A percentile compares a stretch with the other conserved stretches of the same genome.
phyloP scores from a whole-genome alignment of 495 filamentous ascomycete genomes.

The Coniosporium apollinis region DNA sequence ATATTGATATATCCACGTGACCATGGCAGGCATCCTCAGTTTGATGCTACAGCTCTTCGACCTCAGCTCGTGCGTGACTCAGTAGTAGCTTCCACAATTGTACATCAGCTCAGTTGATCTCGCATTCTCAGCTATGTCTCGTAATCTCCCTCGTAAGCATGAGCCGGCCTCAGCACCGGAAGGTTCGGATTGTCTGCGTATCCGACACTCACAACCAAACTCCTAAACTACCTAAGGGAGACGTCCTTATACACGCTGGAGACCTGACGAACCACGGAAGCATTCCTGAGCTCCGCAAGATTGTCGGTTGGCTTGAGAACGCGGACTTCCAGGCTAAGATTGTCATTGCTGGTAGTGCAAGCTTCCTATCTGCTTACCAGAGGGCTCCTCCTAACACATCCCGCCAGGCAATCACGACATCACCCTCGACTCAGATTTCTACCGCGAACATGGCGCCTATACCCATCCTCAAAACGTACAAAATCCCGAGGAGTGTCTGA shows the following conservation, averaged over 20 bases:
- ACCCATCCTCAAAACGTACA: constrained; percentile 46
- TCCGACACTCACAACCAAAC: constrained; percentile 44
- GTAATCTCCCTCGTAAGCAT: too few relatives aligned
- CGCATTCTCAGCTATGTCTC: too few relatives aligned
- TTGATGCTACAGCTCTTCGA: too few relatives aligned
- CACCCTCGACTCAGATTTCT: constrained; percentile 49
- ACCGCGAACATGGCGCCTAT: constrained; percentile 34
- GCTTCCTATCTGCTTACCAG: too few relatives aligned
- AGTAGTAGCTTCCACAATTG: too few relatives aligned
- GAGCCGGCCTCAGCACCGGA: constrained; percentile 25
- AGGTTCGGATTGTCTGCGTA: constrained; percentile 41
- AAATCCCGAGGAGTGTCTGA: constrained; percentile 36
- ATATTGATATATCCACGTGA: too few relatives aligned
- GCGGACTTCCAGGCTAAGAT: constrained; percentile 41
- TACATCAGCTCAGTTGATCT: too few relatives aligned
- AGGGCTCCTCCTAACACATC: too few relatives aligned
- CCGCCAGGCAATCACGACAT: constrained; percentile 72
- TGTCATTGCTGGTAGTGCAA: constrained; percentile 41
- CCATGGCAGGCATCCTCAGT: too few relatives aligned
- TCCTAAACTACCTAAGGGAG: constrained; percentile 39
- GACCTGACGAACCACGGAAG: constrained; percentile 44
- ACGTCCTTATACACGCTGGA: constrained; percentile 45
- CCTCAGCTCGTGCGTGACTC: too few relatives aligned
- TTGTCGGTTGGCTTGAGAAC: constrained; percentile 38
- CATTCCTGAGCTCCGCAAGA: constrained; percentile 33